Evolutionary conservation across 202 grass and related monocot genomes (phyloP), one percentile per base, ranked within the genome.

Genomic region (Setaria viridis): DNA sequence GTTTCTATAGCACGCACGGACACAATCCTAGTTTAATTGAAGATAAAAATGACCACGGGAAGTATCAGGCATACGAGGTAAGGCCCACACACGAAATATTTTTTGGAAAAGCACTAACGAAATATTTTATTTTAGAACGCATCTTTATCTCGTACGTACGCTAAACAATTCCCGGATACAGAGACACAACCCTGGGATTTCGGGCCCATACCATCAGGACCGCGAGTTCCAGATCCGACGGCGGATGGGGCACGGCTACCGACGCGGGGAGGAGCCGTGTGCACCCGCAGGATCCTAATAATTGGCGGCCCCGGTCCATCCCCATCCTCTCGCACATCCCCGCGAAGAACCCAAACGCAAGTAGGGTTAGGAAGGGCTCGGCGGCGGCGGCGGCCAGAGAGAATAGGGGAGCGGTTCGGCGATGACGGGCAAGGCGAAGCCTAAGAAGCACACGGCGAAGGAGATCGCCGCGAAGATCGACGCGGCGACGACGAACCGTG

Each of bases 401-500:
- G 72, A 19, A 14, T 33, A 10, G 57, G 2, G 16, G 20, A 29
- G 79, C 13, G 0, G 42, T 30, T 32, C 68, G 89, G 77, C 29
- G 86, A 97, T 97, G 94, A 97, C 94, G 80, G 94, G 94, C 57
- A 97, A 97, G 90, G 94, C 94, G 88, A 97, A 97, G 94, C 94
- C 94, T 64, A 97, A 97, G 94, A 97, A 97, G 92, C 94, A 97
- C 92, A 97, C 94, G 67, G 94, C 94, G 72, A 97, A 97, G 94
- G 94, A 97, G 94, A 90, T 92, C 74, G 90, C 91, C 2, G 62
- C 91, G n/a, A 97, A 97, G 94, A 41, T 90, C 71, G 94, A 94
- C 83, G 94, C 94, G 74, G 94, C 94, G 60, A 88, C 86, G 88
- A 97, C 94, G 55, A 97, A 91, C 88, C 72, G 94, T 8, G 94